Base-by-base conservation (phyloP, 768 basidiomycete species). In the Panaeolus papilionaceus region DNA sequence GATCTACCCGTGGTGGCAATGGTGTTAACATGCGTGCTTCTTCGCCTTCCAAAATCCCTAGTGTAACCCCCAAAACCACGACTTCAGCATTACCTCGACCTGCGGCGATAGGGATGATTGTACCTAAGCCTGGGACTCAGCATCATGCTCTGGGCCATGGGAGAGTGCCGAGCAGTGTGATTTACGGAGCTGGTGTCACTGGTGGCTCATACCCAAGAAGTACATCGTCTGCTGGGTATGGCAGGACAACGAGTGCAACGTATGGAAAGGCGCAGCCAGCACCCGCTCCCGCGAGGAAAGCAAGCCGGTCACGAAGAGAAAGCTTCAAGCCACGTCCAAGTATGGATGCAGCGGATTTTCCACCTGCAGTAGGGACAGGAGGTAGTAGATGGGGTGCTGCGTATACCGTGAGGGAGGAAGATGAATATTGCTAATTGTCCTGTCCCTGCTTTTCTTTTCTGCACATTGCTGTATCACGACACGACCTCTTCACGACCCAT, bases 281-380 rank as follows among this genome's bases (percentile, higher is more conserved):
- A 58, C 67, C 70, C 63, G 76, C 67, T n/a, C 75, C 78, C n/a
- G 71, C 71, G 66, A 82, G 81, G 75, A 89, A 88, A 72, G 83
- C 84, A 38, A 77, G 83, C 45, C 79, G 88, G 63, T 85, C 86
- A 45, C 78, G 84, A 67, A 83, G 90, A 69, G 93, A 95, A 80
- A 95, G 93, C 77, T 95, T 95, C 77, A 92, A 88, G 74, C 94
- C 94, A 10, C 83, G 94, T 40, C 87, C 92, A 49, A 94, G 93
- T 71, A 77, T 88, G 20, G 93, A 94, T 70, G 81, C 70, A 58
- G 33, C 75, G 62, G 81, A 81, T 65, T 67, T 74, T 44, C 73
- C 73, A 20, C 66, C 69, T 58, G 70, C 76, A 68, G 70, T 74
- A 40, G 77, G 75, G 37, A 72, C 72, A 38, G 75, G 74, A 61